Conservation (phyloP, 106 monocot species). For the Apostasia ramifera region DNA sequence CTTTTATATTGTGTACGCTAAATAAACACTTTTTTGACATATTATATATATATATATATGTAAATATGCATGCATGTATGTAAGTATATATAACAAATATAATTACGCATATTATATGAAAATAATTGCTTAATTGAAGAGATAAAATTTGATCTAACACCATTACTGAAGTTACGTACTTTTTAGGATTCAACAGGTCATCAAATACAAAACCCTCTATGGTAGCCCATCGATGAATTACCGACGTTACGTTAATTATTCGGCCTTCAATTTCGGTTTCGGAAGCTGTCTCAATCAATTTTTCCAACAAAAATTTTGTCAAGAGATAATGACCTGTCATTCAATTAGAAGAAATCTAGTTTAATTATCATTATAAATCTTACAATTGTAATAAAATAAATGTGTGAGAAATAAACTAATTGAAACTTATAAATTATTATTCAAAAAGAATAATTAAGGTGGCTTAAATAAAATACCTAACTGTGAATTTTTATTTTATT, state of each 20-base stretch:
- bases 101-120: neutral
- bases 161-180: constrained; percentile 2
- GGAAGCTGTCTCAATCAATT: constrained; percentile 38
- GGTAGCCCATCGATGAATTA: constrained; percentile 42
- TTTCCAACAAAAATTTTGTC: constrained; percentile 42
- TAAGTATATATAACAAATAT: neutral
- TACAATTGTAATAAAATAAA: neutral
- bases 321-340: constrained; percentile 49
- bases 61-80: neutral
- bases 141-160: too few relatives aligned
- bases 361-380: neutral
- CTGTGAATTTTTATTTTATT: too few relatives aligned
- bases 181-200: constrained; percentile 19
- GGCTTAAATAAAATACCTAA: too few relatives aligned
- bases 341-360: neutral
- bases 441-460: too few relatives aligned
- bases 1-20: too few relatives aligned
- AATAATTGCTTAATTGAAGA: too few relatives aligned
- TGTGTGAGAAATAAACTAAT: neutral
- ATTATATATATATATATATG: too few relatives aligned
- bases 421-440: neutral
- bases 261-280: constrained; percentile 34
- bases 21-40: too few relatives aligned
- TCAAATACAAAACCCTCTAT: constrained; percentile 17
- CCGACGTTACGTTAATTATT: constrained; percentile 53